Conservation (phyloP, 2,329 filamentous ascomycete species). For the Colletotrichum viniferum region DNA sequence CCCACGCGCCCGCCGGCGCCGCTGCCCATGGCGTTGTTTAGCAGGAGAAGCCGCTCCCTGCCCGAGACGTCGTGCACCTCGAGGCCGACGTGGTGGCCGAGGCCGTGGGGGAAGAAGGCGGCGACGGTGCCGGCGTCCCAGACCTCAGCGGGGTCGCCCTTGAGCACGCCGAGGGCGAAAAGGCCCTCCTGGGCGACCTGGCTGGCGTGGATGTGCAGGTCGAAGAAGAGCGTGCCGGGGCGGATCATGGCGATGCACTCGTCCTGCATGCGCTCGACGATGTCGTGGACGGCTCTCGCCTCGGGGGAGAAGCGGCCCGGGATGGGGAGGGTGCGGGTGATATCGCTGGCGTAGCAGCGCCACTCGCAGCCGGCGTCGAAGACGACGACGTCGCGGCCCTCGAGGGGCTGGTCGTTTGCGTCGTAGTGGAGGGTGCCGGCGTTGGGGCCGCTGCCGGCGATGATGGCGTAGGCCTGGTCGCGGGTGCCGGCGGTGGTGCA, state of each 20-base stretch:
- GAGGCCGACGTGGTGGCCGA: conserved; percentile 69
- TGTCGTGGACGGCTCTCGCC: conserved; percentile 73
- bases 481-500: conserved; percentile 77
- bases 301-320: conserved; percentile 71
- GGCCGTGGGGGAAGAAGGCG: conserved; percentile 70
- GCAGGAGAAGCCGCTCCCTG: conserved; percentile 37
- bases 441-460: conserved; percentile 83
- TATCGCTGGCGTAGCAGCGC: conserved; percentile 84
- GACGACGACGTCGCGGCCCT: conserved; percentile 74
- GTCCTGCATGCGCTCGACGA: conserved; percentile 83
- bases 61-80: conserved; percentile 67
- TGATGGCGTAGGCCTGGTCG: conserved; percentile 85
- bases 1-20: conserved; percentile 31
- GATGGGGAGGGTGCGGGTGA: conserved; percentile 87
- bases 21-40: conserved; percentile 27
- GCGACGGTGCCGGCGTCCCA: conserved; percentile 56
- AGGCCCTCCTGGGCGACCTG: conserved; percentile 75
- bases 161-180: conserved; percentile 72
- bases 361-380: conserved; percentile 90
- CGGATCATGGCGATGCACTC: conserved; percentile 72
- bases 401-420: conserved; percentile 75
- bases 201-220: conserved; percentile 76
- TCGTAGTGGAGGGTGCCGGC: conserved; percentile 87
- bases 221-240: conserved; percentile 72
- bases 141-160: conserved; percentile 62